A percentile compares a stretch with the other conserved stretches of the same genome.
Evolutionary conservation across 768 basidiomycete species (phyloP).

Genomic region (Kwoniella bestiolae): DNA sequence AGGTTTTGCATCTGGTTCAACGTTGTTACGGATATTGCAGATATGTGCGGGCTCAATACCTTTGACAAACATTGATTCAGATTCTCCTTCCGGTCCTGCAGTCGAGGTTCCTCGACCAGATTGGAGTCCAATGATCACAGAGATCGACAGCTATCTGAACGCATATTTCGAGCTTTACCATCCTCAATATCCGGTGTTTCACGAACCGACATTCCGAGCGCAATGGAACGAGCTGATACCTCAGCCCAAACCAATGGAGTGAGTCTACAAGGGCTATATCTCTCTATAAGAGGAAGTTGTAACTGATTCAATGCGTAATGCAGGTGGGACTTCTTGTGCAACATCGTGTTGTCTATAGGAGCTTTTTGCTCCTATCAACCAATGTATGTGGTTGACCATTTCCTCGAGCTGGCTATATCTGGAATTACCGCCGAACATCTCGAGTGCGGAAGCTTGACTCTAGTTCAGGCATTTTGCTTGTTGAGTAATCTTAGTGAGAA

Average conservation of each 20-base stretch:
- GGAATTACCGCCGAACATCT: slow-evolving; percentile 16
- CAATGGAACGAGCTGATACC: slow-evolving; percentile 26
- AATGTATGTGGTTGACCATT: slow-evolving; percentile 20
- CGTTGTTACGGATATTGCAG: slow-evolving; percentile 26
- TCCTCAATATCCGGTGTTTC: slow-evolving; percentile 27
- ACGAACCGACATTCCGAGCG: slow-evolving; percentile 30
- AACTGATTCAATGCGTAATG: background rate
- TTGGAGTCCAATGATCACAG: slow-evolving; percentile 6
- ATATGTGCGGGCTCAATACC: slow-evolving; percentile 24
- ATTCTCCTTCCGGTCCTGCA: background rate
- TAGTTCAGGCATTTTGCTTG: slow-evolving; percentile 21
- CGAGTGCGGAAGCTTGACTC: slow-evolving; percentile 16
- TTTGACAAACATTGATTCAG: background rate
- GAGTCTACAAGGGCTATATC: background rate
- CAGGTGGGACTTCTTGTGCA: slow-evolving; percentile 24
- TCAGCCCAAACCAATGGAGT: slow-evolving; percentile 15
- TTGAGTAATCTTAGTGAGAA: slow-evolving; percentile 25
- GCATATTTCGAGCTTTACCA: slow-evolving; percentile 28
- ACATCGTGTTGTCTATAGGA: slow-evolving; percentile 18
- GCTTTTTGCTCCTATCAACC: slow-evolving; percentile 23
- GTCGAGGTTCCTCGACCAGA: background rate
- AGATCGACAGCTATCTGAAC: slow-evolving; percentile 11
- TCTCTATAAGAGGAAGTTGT: no score
- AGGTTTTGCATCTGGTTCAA: slow-evolving; percentile 33
- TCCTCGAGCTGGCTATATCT: slow-evolving; percentile 17